These are phyloP conservation scores for Chenopodium suecicum DNA, from an alignment of 148 eudicot genomes.

Conservation along the genomic window DNA sequence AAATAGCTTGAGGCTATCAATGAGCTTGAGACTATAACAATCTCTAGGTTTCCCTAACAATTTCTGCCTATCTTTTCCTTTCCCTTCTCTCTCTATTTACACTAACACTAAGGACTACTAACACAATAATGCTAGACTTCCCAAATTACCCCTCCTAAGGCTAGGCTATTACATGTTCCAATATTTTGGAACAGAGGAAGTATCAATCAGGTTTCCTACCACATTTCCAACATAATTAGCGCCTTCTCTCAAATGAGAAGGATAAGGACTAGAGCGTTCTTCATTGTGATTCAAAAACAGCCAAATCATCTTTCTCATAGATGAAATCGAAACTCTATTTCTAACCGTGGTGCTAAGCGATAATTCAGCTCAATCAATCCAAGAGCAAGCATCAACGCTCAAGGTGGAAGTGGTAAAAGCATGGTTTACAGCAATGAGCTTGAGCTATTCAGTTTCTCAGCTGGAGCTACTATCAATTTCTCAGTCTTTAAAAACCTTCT, in stretches of 20 bases:
- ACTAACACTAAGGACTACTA: too few species aligned
- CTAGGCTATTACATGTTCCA: too few species aligned
- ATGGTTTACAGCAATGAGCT: not conserved
- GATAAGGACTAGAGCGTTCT: not conserved
- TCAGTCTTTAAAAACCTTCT: not conserved
- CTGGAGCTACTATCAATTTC: too few species aligned
- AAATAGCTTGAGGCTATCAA: too few species aligned
- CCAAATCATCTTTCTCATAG: not conserved
- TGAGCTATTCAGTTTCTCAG: not conserved
- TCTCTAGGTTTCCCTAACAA: too few species aligned
- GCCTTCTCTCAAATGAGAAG: not conserved
- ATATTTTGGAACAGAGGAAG: too few species aligned
- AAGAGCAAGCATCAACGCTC: not conserved
- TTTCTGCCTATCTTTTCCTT: too few species aligned
- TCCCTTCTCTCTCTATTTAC: too few species aligned
- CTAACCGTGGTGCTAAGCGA: not conserved
- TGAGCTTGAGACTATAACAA: too few species aligned
- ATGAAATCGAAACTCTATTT: not conserved
- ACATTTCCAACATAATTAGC: not conserved
- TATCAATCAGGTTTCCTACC: not conserved
- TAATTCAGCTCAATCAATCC: not conserved
- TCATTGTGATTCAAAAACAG: not conserved
- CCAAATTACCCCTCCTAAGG: too few species aligned
- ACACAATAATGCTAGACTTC: too few species aligned
- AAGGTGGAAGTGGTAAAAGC: not conserved